Conservation (phyloP, 1,284 basidiomycete genomes). For the Papiliotrema terrestris region DNA sequence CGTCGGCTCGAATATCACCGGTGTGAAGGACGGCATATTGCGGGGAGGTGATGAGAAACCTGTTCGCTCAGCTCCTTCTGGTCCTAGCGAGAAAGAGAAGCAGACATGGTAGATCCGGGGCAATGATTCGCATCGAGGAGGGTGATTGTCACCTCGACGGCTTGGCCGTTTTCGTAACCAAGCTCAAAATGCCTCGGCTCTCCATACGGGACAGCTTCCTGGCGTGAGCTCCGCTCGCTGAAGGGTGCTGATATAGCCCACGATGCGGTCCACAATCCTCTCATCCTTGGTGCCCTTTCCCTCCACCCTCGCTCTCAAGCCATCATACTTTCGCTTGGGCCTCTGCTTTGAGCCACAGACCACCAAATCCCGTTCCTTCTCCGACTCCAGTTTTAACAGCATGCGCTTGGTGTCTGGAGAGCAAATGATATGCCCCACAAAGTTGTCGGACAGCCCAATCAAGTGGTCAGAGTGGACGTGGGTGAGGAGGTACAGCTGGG, state of each 20-base stretch:
- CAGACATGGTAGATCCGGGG: conserved; percentile 85
- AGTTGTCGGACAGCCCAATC: conserved; percentile 28
- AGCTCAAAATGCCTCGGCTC: conserved; percentile 62
- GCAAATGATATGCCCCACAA: conserved; percentile 60
- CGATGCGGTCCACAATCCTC: conserved; percentile 30
- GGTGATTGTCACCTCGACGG: conserved; percentile 63
- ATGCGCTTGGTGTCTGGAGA: conserved; percentile 77
- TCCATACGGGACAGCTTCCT: conserved; percentile 34
- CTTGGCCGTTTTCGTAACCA: conserved; percentile 51
- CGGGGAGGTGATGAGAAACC: conserved; percentile 79
- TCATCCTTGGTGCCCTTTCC: conserved; percentile 35
- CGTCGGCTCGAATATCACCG: conserved; percentile 85
- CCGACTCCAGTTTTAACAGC: conserved; percentile 69
- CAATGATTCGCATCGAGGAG: conserved; percentile 91
- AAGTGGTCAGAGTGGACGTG: conserved; percentile 80
- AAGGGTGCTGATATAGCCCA: conserved; percentile 9
- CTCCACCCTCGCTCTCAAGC: conserved; percentile 57
- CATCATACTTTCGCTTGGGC: conserved; percentile 61
- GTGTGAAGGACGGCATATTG: conserved; percentile 78
- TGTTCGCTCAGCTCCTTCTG: conserved; percentile 46
- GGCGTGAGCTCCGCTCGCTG: not conserved
- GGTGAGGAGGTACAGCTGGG: conserved; percentile 68
- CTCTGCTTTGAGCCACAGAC: conserved; percentile 57
- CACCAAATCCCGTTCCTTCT: conserved; percentile 58
- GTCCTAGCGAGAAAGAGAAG: not conserved